Evolutionary conservation across 306 rosid genomes (phyloP).

Genomic region (Dalbergia oliveri): DNA sequence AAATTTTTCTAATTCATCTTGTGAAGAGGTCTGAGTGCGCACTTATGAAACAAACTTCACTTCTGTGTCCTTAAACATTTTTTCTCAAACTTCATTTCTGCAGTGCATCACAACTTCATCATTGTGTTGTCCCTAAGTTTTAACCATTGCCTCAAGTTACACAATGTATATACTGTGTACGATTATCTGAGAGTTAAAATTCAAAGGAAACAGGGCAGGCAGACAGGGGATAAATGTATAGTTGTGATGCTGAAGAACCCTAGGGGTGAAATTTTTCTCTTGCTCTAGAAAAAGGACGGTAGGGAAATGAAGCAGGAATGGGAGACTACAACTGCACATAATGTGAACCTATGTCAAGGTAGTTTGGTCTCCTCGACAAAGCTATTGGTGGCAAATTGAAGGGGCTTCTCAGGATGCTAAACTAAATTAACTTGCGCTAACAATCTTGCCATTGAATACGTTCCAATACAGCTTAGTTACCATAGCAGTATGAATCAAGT

Average conservation of each 20-base stretch:
- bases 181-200: slow-evolving; percentile 1
- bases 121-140: not conserved
- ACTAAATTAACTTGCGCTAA: not conserved
- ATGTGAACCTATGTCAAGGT: not conserved
- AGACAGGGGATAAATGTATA: not conserved
- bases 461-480: not conserved
- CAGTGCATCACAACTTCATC: not conserved
- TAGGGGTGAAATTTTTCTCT: not conserved
- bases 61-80: slow-evolving; percentile 4
- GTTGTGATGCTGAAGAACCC: slow-evolving; percentile 1
- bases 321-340: not conserved
- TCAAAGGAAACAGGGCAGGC: slow-evolving; percentile 14
- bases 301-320: not conserved
- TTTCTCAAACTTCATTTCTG: not conserved
- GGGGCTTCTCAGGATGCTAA: not conserved
- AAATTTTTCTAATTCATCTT: not conserved
- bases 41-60: not conserved
- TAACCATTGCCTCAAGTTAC: slow-evolving; percentile 4
- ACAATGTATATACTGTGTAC: not conserved
- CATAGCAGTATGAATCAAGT: not conserved
- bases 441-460: not conserved
- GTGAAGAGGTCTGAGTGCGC: not conserved
- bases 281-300: slow-evolving; percentile 6
- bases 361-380: not conserved
- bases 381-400: not conserved